A percentile compares a stretch with the other conserved stretches of the same genome.
These are phyloP conservation scores for Galeopsis tetrahit DNA, from an alignment of 257 asterid species.

Conservation along the genomic window DNA sequence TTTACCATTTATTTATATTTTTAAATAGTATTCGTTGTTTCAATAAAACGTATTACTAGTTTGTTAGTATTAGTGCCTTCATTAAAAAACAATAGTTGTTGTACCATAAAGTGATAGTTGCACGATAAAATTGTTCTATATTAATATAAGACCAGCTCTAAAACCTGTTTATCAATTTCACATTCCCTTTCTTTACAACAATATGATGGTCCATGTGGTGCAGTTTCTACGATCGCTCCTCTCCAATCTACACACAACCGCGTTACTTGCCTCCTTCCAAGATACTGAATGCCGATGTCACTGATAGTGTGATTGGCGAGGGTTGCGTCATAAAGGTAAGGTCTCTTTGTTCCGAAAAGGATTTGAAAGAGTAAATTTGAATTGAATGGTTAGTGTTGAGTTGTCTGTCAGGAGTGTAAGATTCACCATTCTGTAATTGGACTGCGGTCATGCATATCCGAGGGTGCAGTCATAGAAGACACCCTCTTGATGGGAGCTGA, in stretches of 20 bases:
- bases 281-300: slow-evolving; percentile 69
- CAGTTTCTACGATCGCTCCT: slow-evolving; percentile 67
- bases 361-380: background rate
- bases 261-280: slow-evolving; percentile 71
- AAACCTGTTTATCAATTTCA: no score
- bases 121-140: background rate
- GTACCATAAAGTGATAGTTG: background rate
- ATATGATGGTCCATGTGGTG: slow-evolving; percentile 6
- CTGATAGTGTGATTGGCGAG: slow-evolving; percentile 74
- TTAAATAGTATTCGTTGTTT: background rate
- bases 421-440: slow-evolving; percentile 74
- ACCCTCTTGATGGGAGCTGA: slow-evolving; percentile 77
- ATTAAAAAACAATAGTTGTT: background rate
- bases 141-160: background rate
- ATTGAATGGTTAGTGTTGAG: background rate
- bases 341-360: background rate
- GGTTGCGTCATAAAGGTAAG: slow-evolving; percentile 66
- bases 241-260: slow-evolving; percentile 72
- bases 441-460: slow-evolving; percentile 69
- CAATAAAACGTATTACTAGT: no score
- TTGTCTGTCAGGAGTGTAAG: slow-evolving; percentile 58
- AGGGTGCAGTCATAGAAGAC: slow-evolving; percentile 75
- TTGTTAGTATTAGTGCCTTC: no score
- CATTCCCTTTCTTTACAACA: background rate
- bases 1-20: no score